A percentile compares a stretch with the other conserved stretches of the same genome.
Conservation (phyloP, 768 basidiomycete species). For the Boletus subcaerulescens region DNA sequence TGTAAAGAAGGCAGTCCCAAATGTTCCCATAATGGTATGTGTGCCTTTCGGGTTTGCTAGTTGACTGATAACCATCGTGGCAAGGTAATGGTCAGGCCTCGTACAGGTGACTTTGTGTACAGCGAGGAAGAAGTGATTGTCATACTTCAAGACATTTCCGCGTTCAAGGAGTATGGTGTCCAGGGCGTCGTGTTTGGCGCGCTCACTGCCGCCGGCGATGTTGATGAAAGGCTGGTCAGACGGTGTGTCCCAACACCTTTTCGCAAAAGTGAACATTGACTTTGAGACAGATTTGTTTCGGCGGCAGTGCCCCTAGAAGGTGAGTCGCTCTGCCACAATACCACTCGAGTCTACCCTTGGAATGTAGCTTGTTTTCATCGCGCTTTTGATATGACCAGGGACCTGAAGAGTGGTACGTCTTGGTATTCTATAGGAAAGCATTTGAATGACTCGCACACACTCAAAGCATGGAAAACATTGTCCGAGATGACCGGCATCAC, state of each 20-base stretch:
- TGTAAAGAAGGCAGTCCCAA: conserved; percentile 47
- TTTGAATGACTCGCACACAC: neutral
- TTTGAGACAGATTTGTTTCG: conserved; percentile 45
- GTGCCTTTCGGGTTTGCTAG: conserved; percentile 10
- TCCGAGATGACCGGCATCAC: conserved; percentile 59
- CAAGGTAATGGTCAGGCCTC: conserved; percentile 79
- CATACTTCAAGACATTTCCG: conserved; percentile 70
- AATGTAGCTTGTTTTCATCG: conserved; percentile 73
- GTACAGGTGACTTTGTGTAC: conserved; percentile 78
- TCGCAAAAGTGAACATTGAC: neutral
- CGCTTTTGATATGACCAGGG: conserved; percentile 71
- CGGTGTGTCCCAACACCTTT: conserved; percentile 26
- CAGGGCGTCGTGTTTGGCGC: conserved; percentile 68
- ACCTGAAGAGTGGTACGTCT: conserved; percentile 49
- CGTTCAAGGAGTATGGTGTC: conserved; percentile 55
- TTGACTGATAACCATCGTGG: neutral
- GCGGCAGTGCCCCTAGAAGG: conserved; percentile 64
- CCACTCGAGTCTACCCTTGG: neutral
- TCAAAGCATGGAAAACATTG: conserved; percentile 39
- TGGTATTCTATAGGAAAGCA: neutral
- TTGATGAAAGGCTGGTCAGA: conserved; percentile 59
- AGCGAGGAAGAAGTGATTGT: conserved; percentile 60
- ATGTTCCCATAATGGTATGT: conserved; percentile 70
- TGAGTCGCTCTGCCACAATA: conserved; percentile 21
- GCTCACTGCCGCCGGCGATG: conserved; percentile 51